Evolutionary conservation across 495 filamentous ascomycete species (phyloP), one percentile per base, ranked within the genome.

Genomic region (Monascus purpureus): DNA sequence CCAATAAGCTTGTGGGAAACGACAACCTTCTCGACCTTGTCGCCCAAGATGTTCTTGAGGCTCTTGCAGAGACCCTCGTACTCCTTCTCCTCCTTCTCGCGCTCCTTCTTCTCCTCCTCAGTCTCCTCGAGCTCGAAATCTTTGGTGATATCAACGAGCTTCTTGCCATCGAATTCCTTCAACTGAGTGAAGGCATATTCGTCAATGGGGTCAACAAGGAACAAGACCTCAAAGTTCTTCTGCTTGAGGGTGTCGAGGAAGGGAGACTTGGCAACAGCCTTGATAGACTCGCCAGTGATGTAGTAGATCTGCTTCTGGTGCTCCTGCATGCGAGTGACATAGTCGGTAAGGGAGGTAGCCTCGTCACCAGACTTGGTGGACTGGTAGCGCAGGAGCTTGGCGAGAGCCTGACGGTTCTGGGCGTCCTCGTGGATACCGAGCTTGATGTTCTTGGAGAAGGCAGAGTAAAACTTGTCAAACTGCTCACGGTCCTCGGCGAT

Each of bases 271-370:
- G 75, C 57, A 40, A 97, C 92, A 37, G 90, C 92, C 78, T 94
- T 96, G 68, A 93, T 74, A 35, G 85, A 93, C 76, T 97, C 90
- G 69, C 90, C 90, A 29, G 90, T 97, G 73, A 97, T 97, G 81
- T 96, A 97, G 74, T 97, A 97, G 63, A 97, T 84, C 64, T 97
- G 80, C 79, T 96, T 96, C 75, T 97, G 90, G 73, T 95, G 87
- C 67, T 95, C 90, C 28, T 82, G 75, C 90, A 97, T 97, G 62
- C 90, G 90, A 37, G 92, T 93, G 53, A 95, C 70, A 61, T 97
- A 97, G 77, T 97, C 90, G 36, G 75, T 41, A 53, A 97, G 80
- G 37, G 90, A 97, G 47, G 90, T 95, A 58, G 59, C 63, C 65
- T 97, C 90, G 43, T 97, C 90, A 42, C 82, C 88, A 53, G 90